Evolutionary conservation across 129 eudicot genomes (phyloP).

Genomic region (Helianthus tuberosus): DNA sequence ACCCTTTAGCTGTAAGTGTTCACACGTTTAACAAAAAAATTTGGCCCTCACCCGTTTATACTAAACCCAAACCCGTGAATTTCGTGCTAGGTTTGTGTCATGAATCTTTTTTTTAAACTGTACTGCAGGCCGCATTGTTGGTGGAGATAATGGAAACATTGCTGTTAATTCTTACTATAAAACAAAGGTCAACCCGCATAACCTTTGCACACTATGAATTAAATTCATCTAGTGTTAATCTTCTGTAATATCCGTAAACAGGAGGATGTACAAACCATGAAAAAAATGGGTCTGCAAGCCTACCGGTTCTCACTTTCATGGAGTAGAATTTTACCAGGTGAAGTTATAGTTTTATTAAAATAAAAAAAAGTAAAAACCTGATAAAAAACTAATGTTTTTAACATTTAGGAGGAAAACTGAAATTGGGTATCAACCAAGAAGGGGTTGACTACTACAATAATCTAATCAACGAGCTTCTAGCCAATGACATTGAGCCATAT

Average conservation of each 20-base stretch:
- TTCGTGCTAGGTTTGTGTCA: too few relatives aligned
- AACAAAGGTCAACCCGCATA: slow-evolving; percentile 22
- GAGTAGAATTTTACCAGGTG: slow-evolving; percentile 43
- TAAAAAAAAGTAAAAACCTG: background rate
- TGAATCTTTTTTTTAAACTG: background rate
- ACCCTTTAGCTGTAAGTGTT: too few relatives aligned
- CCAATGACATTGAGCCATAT: slow-evolving; percentile 34
- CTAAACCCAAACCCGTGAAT: too few relatives aligned
- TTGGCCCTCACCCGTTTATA: too few relatives aligned
- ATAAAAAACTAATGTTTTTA: background rate
- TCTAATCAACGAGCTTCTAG: slow-evolving; percentile 35
- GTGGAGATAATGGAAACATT: slow-evolving; percentile 35
- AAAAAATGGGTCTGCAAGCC: slow-evolving; percentile 39
- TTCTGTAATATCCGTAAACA: background rate
- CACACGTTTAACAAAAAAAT: too few relatives aligned
- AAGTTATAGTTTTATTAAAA: background rate
- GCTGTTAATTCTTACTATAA: slow-evolving; percentile 23
- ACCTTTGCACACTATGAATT: background rate
- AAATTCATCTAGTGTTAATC: background rate
- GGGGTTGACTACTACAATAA: slow-evolving; percentile 43
- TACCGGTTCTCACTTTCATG: slow-evolving; percentile 43
- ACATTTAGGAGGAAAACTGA: slow-evolving; percentile 34
- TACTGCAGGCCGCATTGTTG: slow-evolving; percentile 28
- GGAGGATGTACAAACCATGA: slow-evolving; percentile 41
- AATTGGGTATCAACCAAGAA: slow-evolving; percentile 32